Evolutionary conservation across 177 flowering plant species (phyloP), one percentile per base, ranked within the genome.

Genomic region (Tripterygium wilfordii): DNA sequence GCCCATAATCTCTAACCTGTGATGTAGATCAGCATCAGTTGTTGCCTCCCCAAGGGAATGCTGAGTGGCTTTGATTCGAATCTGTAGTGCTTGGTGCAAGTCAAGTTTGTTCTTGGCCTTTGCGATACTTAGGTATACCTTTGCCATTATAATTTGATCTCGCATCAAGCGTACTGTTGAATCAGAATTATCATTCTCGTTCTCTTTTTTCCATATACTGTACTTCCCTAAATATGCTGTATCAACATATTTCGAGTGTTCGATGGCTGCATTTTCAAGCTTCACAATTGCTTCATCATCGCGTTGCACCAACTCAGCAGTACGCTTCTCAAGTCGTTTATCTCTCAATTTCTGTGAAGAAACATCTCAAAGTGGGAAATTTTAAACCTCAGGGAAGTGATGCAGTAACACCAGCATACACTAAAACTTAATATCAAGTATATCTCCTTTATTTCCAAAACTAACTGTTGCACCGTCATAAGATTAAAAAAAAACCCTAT

Each of bases 231-330:
- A 45, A 48, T 90, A 80, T 25, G 99, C 84, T 43, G 94, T 70
- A 61, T 94, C 99, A 54, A 94, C 99, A 13, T 84, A 82, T 63
- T 80, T 90, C 24, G 99, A 87, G 40, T 82, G 90, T 56, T 94
- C 88, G 37, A 94, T 87, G 43, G 97, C 96, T n/a, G 88, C 88
- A 80, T 85, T 90, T 72, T 94, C 99, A 61, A 87, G 84, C 67
- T 83, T 94, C 40, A 87, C 51, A 30, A 52, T 67, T 32, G 78
- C 76, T 41, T 83, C 94, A 63, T 81, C 82, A 70, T 83, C 88
- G 52, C 72, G 80, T 40, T 71, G 76, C 18, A 78, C 61, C 74
- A 88, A 66, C 36, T 83, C 85, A 40, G 72, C 62, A 24, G 83
- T 88, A 44, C 84, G 83, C 53, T 77, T 85, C 51, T 77, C 82